A percentile compares a stretch with the other conserved stretches of the same genome.
These are phyloP conservation scores for Themeda triandra DNA, from an alignment of 176 grass and related monocot species.

Conservation along the genomic window DNA sequence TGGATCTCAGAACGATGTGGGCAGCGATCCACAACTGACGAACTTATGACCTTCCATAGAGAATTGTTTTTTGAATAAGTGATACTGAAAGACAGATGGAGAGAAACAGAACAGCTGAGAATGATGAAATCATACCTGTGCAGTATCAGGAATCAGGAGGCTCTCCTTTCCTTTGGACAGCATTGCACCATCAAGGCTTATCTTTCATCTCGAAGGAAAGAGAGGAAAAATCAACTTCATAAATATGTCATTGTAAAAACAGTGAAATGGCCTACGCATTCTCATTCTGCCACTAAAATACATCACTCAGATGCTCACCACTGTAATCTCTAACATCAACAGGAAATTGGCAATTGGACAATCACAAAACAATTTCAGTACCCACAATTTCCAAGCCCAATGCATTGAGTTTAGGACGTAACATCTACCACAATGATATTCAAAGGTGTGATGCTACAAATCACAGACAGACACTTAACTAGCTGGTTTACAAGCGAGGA, in stretches of 20 bases:
- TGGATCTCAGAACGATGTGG: conserved; percentile 87
- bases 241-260: neutral
- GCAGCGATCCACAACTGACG: conserved; percentile 76
- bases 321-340: neutral
- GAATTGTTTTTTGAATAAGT: conserved; percentile 12
- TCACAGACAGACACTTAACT: neutral
- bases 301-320: neutral
- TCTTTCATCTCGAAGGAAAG: conserved; percentile 40
- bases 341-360: neutral
- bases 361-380: neutral
- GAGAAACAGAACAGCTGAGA: neutral
- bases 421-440: neutral
- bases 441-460: neutral
- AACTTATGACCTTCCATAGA: conserved; percentile 62
- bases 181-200: conserved; percentile 62
- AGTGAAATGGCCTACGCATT: neutral
- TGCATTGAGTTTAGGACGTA: neutral
- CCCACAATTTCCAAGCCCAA: neutral
- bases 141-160: conserved; percentile 80
- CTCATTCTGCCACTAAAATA: neutral
- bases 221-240: conserved; percentile 24
- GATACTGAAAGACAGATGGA: neutral
- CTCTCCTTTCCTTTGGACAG: conserved; percentile 80
- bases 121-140: conserved; percentile 41
- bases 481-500: neutral